Evolutionary conservation across 352 stramenopile species (phyloP).

Genomic region (Globisporangium irregulare): DNA sequence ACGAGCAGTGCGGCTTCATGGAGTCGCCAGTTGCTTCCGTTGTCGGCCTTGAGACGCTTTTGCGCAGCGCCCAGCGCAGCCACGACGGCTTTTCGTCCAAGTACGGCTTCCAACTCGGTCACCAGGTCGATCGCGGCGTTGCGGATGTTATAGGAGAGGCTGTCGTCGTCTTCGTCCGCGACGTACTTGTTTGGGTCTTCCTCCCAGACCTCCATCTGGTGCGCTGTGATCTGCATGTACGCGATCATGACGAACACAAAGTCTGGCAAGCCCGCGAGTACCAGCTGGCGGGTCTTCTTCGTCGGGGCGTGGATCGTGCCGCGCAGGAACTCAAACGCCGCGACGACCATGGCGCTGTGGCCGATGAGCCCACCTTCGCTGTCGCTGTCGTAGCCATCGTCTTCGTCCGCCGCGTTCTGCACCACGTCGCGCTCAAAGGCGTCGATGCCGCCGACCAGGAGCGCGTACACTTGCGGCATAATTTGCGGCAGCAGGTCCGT

Average conservation of each 20-base stretch:
- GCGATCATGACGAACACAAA: conserved; percentile 79
- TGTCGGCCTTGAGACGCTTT: conserved; percentile 45
- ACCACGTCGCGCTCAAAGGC: conserved; percentile 62
- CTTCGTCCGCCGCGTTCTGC: conserved; percentile 40
- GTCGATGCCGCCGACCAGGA: conserved; percentile 42
- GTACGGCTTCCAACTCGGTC: conserved; percentile 53
- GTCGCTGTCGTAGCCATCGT: conserved; percentile 79
- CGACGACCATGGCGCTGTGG: conserved; percentile 63
- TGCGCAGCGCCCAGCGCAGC: conserved; percentile 56
- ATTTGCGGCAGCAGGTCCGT: conserved; percentile 64
- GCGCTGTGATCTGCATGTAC: conserved; percentile 82
- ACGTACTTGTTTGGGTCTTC: conserved; percentile 86
- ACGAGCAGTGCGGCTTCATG: conserved; percentile 76
- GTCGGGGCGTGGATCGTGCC: conserved; percentile 68
- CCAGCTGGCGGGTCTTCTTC: conserved; percentile 71
- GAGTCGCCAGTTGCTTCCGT: conserved; percentile 52
- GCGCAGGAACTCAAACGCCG: conserved; percentile 73
- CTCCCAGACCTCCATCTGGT: conserved; percentile 71
- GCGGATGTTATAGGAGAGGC: conserved; percentile 72
- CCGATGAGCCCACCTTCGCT: conserved; percentile 63
- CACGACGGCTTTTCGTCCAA: conserved; percentile 61
- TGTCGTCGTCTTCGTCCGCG: conserved; percentile 83
- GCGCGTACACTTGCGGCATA: conserved; percentile 62
- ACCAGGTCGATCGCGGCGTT: conserved; percentile 69
- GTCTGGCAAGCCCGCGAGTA: conserved; percentile 50